These are phyloP conservation scores for Spongiforma sp. DNA, from an alignment of 1,284 basidiomycete genomes.

Conservation along the genomic window DNA sequence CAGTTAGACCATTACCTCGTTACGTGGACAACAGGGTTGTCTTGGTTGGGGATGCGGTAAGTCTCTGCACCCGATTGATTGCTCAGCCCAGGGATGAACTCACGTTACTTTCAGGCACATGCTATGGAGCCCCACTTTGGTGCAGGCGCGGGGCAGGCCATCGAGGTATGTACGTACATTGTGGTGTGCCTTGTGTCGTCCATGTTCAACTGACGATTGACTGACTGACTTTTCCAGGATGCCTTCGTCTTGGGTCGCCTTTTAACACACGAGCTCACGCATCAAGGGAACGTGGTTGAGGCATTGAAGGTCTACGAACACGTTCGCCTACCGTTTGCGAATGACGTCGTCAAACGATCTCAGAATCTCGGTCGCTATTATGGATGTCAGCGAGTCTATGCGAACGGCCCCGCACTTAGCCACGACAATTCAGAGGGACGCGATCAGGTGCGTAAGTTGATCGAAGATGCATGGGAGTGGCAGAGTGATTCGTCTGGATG, in stretches of 20 bases:
- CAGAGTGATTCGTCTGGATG: slow-evolving; percentile 10
- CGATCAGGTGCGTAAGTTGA: slow-evolving; percentile 11
- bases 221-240: no score
- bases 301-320: slow-evolving; percentile 38
- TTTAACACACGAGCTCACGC: no score
- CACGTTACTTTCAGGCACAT: slow-evolving; percentile 36
- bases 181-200: neutral
- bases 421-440: slow-evolving; percentile 12
- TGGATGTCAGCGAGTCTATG: neutral
- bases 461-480: slow-evolving; percentile 27
- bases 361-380: slow-evolving; percentile 6
- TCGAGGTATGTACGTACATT: slow-evolving; percentile 26
- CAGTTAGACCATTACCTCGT: slow-evolving; percentile 34
- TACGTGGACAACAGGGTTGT: slow-evolving; percentile 35
- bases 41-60: slow-evolving; percentile 43
- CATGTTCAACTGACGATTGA: no score
- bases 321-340: slow-evolving; percentile 36
- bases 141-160: slow-evolving; percentile 37
- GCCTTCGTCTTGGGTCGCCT: no score
- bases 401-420: neutral
- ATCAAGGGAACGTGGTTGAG: slow-evolving; percentile 2
- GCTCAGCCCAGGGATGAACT: neutral
- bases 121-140: slow-evolving; percentile 38
- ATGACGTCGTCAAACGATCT: slow-evolving; percentile 12
- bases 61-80: neutral